Evolutionary conservation across 2,329 filamentous ascomycete genomes (phyloP), one percentile per base, ranked within the genome.

Genomic region (Monilinia vaccinii-corymbosi): DNA sequence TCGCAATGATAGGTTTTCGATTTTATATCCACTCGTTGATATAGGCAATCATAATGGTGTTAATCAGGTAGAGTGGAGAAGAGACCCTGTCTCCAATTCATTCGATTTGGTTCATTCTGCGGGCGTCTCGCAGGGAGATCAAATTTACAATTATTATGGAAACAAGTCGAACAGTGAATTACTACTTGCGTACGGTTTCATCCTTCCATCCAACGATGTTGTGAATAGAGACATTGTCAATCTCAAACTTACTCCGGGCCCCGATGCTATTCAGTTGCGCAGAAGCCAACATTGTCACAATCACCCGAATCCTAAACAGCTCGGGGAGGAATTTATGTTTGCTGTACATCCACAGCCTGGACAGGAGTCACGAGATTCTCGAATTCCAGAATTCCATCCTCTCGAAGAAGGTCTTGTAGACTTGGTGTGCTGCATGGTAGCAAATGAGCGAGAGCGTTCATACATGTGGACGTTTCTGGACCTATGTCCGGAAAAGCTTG

Each of bases 81-180:
- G 78, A 2, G 71, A 78, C 77, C 13, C 68, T 73, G 16, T 14
- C 9, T 62, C 66, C 4, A 64, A 65, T 16, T 50, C 64, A 23
- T 83, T 80, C 61, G 72, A 70, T 10, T 74, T 85, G 11, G 68
- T 71, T 18, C 75, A 77, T 10, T 70, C 68, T 21, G 73, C 75
- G 59, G 62, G 66, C 1, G 79, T 85, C 65, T 52, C 64, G 5
- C 73, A 81, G 0, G 83, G 84, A 0, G 71, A 81, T 34, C 77
- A 81, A 64, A 73, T 81, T 28, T 85, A 78, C 67, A 89, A 89
- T 74, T 90, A 89, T 71, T 91, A 91, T 68, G 87, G 87, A 34
- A 73, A 77, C n/a, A 88, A 89, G 72, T 88, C 86, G 8, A 91
- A 91, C 67, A 86, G 85, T 61, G 86, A 89, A 73, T 74, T 87